phyloP scores from a whole-genome alignment of 306 rosid genomes.

The Dicorynia guianensis region DNA sequence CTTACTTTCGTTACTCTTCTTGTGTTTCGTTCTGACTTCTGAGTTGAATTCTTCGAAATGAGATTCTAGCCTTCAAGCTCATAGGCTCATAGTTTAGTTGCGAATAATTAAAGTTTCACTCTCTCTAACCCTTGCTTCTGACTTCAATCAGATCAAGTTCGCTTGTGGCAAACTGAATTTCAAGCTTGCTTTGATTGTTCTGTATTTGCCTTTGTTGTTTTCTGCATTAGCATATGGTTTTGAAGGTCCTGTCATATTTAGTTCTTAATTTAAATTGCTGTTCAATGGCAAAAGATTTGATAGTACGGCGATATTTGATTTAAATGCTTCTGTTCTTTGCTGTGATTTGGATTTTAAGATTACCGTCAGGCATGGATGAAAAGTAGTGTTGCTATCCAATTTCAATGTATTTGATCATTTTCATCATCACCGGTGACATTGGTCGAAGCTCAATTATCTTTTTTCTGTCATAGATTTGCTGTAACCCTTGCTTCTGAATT shows the following conservation, averaged over 20 bases:
- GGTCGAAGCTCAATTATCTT: neutral
- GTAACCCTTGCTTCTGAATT: conserved; percentile 32
- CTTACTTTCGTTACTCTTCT: neutral
- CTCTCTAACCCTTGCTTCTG: neutral
- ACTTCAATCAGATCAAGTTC: conserved; percentile 47
- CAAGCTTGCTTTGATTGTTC: conserved; percentile 30
- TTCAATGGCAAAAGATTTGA: neutral
- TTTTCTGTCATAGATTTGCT: conserved; percentile 1
- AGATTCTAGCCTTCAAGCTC: conserved; percentile 13
- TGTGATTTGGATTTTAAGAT: neutral
- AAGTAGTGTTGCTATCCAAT: neutral
- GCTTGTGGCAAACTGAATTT: conserved; percentile 1
- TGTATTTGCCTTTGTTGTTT: conserved; percentile 21
- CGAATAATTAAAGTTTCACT: conserved; percentile 19
- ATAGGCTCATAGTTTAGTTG: conserved; percentile 5
- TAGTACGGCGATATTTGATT: conserved; percentile 11
- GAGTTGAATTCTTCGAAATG: neutral
- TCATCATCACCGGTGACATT: neutral
- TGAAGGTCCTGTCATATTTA: neutral
- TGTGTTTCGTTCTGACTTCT: neutral
- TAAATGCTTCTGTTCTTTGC: neutral
- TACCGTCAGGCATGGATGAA: neutral
- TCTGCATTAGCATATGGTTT: conserved; percentile 30
- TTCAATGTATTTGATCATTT: conserved; percentile 15
- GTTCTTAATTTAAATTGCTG: conserved; percentile 20